Evolutionary conservation across 805 yeast species (phyloP), one percentile per base, ranked within the genome.

Genomic region (Nakazawaea siamensis): DNA sequence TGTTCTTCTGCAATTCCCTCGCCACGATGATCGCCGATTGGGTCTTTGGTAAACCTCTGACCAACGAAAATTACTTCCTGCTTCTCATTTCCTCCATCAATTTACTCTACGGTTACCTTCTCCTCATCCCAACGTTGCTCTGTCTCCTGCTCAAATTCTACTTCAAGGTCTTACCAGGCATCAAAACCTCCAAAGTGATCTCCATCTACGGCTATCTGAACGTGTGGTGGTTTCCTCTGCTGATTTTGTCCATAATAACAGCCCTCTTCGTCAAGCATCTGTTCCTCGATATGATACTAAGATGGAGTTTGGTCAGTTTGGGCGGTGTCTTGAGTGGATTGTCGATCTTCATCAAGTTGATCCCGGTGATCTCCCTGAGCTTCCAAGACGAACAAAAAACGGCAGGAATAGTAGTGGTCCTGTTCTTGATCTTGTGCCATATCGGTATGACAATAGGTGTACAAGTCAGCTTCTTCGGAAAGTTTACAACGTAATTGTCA

Each of bases 131-230:
- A 2, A 35, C 65, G 4, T 51, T 60, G 2, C 60, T 77, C 24
- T 80, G 75, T 59, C 44, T 73, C 3, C 39, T 63, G 3, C 58
- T 80, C 9, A 61, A 69, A 33, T 82, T 71, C 51, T 51, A 63
- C 39, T 62, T 73, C 48, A 76, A 79, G 45, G 63, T 81, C 31
- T 55, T 61, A 7, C 58, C 64, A 9, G 54, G 58, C 24, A 54
- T 76, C 14, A 66, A 77, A 7, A 58, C 80, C 42, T 65, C 77
- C 4, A 78, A 73, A 45, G 49, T 83, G 33, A 59, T 88, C 2
- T 75, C 90, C 4, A 68, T 86, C 23, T 88, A 82, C 57, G 95
- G 97, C 2, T 88, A 90, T 58, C 71, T 95, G 14, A 82, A 81
- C 48, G 58, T 80, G 4, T 69, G 77, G 39, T 88, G 97, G 96